These are phyloP conservation scores for Huntiella decipiens DNA, from an alignment of 2,329 filamentous ascomycete genomes.

Conservation along the genomic window DNA sequence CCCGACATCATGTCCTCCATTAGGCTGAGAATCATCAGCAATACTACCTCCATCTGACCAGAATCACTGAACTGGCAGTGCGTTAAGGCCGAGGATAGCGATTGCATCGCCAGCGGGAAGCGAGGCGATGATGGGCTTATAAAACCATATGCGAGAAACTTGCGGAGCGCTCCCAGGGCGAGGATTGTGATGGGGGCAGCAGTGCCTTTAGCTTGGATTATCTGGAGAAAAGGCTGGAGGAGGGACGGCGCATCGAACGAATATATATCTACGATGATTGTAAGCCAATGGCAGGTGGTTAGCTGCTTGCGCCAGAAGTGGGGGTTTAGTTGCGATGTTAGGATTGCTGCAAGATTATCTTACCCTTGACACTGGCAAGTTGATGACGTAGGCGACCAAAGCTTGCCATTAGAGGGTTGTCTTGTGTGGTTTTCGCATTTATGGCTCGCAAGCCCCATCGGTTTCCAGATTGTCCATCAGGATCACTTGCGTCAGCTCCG, in stretches of 20 bases:
- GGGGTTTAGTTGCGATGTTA: conserved; percentile 9
- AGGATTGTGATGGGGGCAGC: conserved; percentile 92
- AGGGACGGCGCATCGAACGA: conserved; percentile 77
- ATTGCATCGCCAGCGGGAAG: conserved; percentile 81
- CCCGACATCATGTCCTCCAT: conserved; percentile 98
- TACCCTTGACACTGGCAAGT: conserved; percentile 67
- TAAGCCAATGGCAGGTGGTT: too few species aligned
- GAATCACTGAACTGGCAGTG: conserved; percentile 95
- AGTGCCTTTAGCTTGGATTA: conserved; percentile 89
- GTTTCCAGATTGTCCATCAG: conserved; percentile 46
- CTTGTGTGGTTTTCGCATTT: conserved; percentile 92
- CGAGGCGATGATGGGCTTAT: conserved; percentile 70
- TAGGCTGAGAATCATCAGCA: conserved; percentile 81
- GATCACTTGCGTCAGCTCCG: conserved; percentile 17
- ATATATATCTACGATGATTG: conserved; percentile 46
- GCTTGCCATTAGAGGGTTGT: conserved; percentile 87
- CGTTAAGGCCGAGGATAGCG: conserved; percentile 82
- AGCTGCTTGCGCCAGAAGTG: too few species aligned
- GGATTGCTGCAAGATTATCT: conserved; percentile 12
- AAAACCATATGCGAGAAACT: conserved; percentile 91
- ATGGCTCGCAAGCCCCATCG: conserved; percentile 88
- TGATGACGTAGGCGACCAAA: conserved; percentile 82
- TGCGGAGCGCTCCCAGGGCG: conserved; percentile 79
- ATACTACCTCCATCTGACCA: conserved; percentile 83
- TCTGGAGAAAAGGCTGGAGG: conserved; percentile 84